phyloP scores from a whole-genome alignment of 352 stramenopile genomes.

The Elongisporangium senticosum region DNA sequence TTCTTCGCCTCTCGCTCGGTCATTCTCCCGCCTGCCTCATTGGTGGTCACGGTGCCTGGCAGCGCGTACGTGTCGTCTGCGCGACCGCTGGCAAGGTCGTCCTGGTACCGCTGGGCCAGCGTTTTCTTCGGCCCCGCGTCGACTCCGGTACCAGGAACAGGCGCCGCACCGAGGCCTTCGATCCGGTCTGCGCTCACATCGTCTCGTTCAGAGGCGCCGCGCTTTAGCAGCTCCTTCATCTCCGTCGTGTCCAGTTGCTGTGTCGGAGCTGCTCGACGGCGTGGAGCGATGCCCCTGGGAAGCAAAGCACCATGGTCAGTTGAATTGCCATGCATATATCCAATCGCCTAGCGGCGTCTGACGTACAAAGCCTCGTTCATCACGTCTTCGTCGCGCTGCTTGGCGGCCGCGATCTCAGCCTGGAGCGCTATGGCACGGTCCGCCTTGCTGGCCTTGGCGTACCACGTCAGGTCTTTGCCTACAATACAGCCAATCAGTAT shows the following conservation, averaged over 20 bases:
- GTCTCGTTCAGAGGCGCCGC: constrained; percentile 66
- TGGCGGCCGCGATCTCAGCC: constrained; percentile 62
- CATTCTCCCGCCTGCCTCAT: constrained; percentile 2
- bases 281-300: constrained; percentile 58
- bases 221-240: constrained; percentile 82
- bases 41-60: constrained; percentile 25
- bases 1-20: constrained; percentile 44
- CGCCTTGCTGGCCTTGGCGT: constrained; percentile 67
- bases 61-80: constrained; percentile 61
- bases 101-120: constrained; percentile 66
- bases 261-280: constrained; percentile 33
- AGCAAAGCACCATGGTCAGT: neutral
- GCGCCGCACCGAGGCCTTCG: constrained; percentile 81
- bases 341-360: neutral
- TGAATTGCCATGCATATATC: neutral
- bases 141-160: constrained; percentile 34
- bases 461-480: constrained; percentile 89
- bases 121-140: constrained; percentile 54
- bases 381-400: constrained; percentile 83
- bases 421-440: constrained; percentile 46
- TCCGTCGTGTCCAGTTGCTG: constrained; percentile 65
- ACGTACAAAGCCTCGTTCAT: constrained; percentile 88
- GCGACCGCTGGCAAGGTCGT: constrained; percentile 39
- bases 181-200: constrained; percentile 68
- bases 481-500: neutral